Conservation (phyloP, 163 green algal genomes). For the Chlamydomonas reinhardtii region DNA sequence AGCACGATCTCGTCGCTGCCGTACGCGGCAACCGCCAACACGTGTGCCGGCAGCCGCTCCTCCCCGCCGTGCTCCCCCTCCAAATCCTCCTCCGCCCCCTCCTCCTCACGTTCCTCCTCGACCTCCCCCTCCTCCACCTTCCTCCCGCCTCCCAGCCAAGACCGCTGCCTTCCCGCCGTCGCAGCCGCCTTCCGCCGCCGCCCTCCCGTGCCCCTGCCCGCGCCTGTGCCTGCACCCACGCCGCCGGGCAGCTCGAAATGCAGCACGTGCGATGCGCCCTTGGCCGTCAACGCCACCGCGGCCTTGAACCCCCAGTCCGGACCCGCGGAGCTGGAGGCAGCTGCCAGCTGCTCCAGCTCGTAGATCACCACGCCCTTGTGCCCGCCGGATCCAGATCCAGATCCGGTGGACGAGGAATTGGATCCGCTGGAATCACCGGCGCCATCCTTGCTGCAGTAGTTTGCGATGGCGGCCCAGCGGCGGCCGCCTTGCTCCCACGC, state of each 20-base stretch:
- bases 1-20: slow-evolving; percentile 20
- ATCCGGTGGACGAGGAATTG: no score
- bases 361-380: slow-evolving; percentile 37
- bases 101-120: no score
- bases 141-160: no score
- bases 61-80: no score
- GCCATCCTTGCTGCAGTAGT: slow-evolving; percentile 40
- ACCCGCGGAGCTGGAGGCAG: background rate
- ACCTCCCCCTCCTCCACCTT: no score
- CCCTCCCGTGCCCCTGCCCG: no score
- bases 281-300: background rate
- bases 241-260: slow-evolving; percentile 4
- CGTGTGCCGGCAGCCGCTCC: background rate
- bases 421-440: background rate
- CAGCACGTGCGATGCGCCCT: slow-evolving; percentile 12
- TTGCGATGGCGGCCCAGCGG: slow-evolving; percentile 33
- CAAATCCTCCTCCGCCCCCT: background rate
- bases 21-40: slow-evolving; percentile 32
- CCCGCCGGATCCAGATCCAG: no score
- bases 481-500: slow-evolving; percentile 7
- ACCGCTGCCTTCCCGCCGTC: background rate
- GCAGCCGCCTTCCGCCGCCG: background rate
- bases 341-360: slow-evolving; percentile 26
- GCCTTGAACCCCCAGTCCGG: slow-evolving; percentile 46
- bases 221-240: background rate